Conservation (phyloP, 495 filamentous ascomycete genomes). For the Darksidea phi region DNA sequence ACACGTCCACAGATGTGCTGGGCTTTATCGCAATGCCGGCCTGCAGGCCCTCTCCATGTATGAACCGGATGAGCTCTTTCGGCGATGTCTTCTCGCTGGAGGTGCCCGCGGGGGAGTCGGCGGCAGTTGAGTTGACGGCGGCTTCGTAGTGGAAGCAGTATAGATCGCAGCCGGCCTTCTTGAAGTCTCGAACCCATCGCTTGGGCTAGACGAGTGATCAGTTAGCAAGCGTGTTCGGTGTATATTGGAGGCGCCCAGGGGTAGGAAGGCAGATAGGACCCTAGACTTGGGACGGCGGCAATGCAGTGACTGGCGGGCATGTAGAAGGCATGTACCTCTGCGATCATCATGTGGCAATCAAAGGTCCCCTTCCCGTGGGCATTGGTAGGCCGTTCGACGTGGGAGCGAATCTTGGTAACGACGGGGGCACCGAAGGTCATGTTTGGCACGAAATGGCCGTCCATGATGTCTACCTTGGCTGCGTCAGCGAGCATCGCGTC, state of each 20-base stretch:
- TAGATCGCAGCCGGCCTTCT: constrained; percentile 89
- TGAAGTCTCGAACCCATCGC: constrained; percentile 95
- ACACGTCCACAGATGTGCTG: constrained; percentile 80
- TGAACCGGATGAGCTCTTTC: constrained; percentile 79
- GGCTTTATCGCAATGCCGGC: constrained; percentile 97
- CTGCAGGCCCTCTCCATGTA: constrained; percentile 83
- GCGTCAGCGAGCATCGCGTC: constrained; percentile 25
- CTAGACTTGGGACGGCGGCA: constrained; percentile 19
- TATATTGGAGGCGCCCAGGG: constrained; percentile 29
- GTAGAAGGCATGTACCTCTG: constrained; percentile 63
- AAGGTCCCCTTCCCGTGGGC: constrained; percentile 80
- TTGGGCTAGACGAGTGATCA: constrained; percentile 64
- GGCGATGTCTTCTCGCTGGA: constrained; percentile 70
- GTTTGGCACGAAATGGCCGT: constrained; percentile 97
- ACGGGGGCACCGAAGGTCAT: constrained; percentile 95
- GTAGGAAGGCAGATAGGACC: background rate
- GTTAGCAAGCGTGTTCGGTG: constrained; percentile 21
- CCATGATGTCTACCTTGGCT: constrained; percentile 47
- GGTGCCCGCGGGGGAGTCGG: constrained; percentile 68
- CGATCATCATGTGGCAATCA: constrained; percentile 99
- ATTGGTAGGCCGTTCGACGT: constrained; percentile 64
- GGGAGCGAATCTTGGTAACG: constrained; percentile 83
- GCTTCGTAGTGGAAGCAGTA: constrained; percentile 99
- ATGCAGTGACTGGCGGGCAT: constrained; percentile 14
- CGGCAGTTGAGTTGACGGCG: constrained; percentile 78